A percentile compares a stretch with the other conserved stretches of the same genome.
phyloP scores from a whole-genome alignment of 306 rosid species.

The Cicer judaicum region DNA sequence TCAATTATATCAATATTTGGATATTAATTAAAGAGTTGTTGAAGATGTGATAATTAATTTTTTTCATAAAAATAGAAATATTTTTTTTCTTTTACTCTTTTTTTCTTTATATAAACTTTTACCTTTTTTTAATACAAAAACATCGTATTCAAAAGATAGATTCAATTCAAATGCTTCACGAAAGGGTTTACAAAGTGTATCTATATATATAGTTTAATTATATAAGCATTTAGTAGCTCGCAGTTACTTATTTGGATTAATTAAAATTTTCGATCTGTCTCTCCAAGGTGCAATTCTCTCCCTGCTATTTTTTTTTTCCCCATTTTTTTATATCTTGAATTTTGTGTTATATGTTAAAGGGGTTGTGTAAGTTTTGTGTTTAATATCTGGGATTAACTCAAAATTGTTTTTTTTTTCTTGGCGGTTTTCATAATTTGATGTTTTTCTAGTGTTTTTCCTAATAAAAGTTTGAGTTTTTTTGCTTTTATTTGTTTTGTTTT shows the following conservation, averaged over 20 bases:
- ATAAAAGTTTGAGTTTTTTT: not conserved
- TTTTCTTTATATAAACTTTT: too few species aligned
- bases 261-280: not conserved
- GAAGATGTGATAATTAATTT: too few species aligned
- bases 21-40: too few species aligned
- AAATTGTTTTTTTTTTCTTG: constrained; percentile 15
- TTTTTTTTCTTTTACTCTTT: too few species aligned
- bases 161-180: not conserved
- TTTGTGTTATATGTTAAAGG: not conserved
- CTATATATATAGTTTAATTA: not conserved
- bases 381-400: constrained; percentile 36
- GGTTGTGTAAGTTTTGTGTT: constrained; percentile 10
- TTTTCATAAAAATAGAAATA: too few species aligned
- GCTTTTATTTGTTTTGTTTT: not conserved
- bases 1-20: too few species aligned
- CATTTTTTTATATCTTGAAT: not conserved
- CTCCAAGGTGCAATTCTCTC: constrained; percentile 37
- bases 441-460: not conserved
- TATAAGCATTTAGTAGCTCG: not conserved
- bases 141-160: not conserved
- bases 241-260: not conserved
- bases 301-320: not conserved
- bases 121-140: too few species aligned
- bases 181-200: not conserved
- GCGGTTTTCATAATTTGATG: not conserved